Evolutionary conservation across 1,284 basidiomycete genomes (phyloP).

Genomic region (Volvariella volvacea): DNA sequence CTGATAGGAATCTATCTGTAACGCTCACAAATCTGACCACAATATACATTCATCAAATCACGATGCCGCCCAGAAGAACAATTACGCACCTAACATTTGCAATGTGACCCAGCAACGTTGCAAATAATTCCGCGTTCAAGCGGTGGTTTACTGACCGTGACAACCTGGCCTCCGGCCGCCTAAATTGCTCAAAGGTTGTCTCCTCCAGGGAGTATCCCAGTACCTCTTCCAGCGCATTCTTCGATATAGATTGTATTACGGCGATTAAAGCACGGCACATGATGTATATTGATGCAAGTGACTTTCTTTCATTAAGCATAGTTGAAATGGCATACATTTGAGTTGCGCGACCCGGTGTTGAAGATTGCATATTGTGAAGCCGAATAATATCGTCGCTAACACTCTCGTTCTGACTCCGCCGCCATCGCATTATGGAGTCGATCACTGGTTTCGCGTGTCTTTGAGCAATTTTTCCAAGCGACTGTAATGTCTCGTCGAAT

Average conservation of each 20-base stretch:
- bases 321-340: constrained; percentile 49
- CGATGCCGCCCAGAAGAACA: constrained; percentile 1
- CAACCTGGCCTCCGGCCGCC: constrained; percentile 64
- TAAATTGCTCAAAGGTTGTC: constrained; percentile 82
- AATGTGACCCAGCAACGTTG: constrained; percentile 76
- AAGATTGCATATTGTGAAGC: constrained; percentile 41
- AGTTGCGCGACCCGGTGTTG: constrained; percentile 28
- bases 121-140: constrained; percentile 75
- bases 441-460: constrained; percentile 82
- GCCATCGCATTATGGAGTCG: constrained; percentile 86
- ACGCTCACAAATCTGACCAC: constrained; percentile 72
- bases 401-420: constrained; percentile 67
- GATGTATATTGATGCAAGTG: constrained; percentile 78
- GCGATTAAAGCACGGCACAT: constrained; percentile 82
- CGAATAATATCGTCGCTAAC: constrained; percentile 49
- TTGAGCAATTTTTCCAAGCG: constrained; percentile 82
- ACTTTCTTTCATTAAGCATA: constrained; percentile 70
- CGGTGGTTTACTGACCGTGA: constrained; percentile 68
- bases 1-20: constrained; percentile 78
- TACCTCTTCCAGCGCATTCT: constrained; percentile 71
- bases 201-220: constrained; percentile 78
- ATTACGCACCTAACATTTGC: constrained; percentile 69
- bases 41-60: constrained; percentile 7
- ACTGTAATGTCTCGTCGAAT: constrained; percentile 77
- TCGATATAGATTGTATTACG: constrained; percentile 66